Evolutionary conservation across 805 yeast genomes (phyloP).

Genomic region (Debaryomyces tyrocola): DNA sequence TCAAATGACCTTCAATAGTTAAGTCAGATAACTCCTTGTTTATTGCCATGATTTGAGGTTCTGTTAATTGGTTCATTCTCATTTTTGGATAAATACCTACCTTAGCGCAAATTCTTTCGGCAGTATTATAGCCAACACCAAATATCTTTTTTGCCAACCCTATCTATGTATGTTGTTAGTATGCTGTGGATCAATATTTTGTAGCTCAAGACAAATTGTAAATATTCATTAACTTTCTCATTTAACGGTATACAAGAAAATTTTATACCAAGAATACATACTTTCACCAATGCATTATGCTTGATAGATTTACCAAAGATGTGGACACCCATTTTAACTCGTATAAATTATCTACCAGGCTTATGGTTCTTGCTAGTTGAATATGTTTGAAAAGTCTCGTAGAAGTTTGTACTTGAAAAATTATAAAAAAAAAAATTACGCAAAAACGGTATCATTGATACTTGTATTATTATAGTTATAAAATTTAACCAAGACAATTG

Average conservation of each 20-base stretch:
- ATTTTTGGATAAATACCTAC: slow-evolving; percentile 89
- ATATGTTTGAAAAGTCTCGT: no score
- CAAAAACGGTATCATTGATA: neutral
- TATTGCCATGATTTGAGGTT: slow-evolving; percentile 80
- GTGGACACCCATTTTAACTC: slow-evolving; percentile 39
- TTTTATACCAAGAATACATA: slow-evolving; percentile 12
- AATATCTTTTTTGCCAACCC: slow-evolving; percentile 82
- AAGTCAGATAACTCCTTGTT: slow-evolving; percentile 84
- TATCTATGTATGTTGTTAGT: slow-evolving; percentile 17
- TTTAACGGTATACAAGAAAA: no score
- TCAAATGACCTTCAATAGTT: slow-evolving; percentile 78
- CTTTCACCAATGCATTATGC: slow-evolving; percentile 40
- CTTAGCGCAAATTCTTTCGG: slow-evolving; percentile 77
- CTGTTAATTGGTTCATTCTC: slow-evolving; percentile 91
- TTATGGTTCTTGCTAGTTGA: no score
- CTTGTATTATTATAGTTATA: no score
- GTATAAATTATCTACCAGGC: no score
- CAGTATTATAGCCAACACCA: slow-evolving; percentile 79
- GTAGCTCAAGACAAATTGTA: no score
- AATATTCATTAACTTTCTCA: no score
- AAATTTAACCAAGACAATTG: no score
- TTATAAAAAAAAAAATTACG: neutral
- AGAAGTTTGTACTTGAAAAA: no score
- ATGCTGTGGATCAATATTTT: neutral
- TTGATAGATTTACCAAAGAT: slow-evolving; percentile 45